A percentile compares a stretch with the other conserved stretches of the same genome.
Conservation (phyloP, 2,329 filamentous ascomycete species). For the Dactylellina cionopaga region DNA sequence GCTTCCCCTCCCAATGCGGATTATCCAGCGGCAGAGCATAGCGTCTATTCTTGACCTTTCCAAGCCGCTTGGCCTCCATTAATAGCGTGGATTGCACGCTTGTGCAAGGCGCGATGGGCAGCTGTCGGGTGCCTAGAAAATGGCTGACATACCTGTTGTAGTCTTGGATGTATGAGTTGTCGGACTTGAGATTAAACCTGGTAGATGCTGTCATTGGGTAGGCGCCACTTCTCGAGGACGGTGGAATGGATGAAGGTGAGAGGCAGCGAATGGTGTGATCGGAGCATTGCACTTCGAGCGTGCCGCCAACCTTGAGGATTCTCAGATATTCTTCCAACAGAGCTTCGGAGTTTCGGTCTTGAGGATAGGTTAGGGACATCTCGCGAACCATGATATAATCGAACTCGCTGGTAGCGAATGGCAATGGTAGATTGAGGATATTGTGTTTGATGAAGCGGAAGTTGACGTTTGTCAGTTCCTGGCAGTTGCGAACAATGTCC, state of each 20-base stretch:
- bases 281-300: slow-evolving; percentile 74
- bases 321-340: slow-evolving; percentile 80
- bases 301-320: slow-evolving; percentile 78
- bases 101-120: slow-evolving; percentile 81
- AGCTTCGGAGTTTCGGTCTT: slow-evolving; percentile 58
- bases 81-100: slow-evolving; percentile 78
- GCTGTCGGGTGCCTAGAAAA: slow-evolving; percentile 75
- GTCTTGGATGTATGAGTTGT: slow-evolving; percentile 83
- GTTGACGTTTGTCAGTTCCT: slow-evolving; percentile 57
- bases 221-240: slow-evolving; percentile 74
- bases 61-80: slow-evolving; percentile 76
- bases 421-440: slow-evolving; percentile 77
- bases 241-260: slow-evolving; percentile 56
- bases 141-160: slow-evolving; percentile 85
- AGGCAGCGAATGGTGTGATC: slow-evolving; percentile 86
- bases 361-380: slow-evolving; percentile 54
- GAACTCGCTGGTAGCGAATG: slow-evolving; percentile 81
- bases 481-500: slow-evolving; percentile 56
- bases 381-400: slow-evolving; percentile 71
- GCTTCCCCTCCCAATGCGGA: slow-evolving; percentile 55
- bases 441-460: slow-evolving; percentile 87
- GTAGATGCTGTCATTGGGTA: slow-evolving; percentile 86
- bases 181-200: slow-evolving; percentile 72
- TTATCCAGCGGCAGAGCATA: slow-evolving; percentile 67
- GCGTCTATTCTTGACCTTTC: slow-evolving; percentile 76